Conservation (phyloP, 2,329 filamentous ascomycete species). For the Pseudogymnoascus sp. region DNA sequence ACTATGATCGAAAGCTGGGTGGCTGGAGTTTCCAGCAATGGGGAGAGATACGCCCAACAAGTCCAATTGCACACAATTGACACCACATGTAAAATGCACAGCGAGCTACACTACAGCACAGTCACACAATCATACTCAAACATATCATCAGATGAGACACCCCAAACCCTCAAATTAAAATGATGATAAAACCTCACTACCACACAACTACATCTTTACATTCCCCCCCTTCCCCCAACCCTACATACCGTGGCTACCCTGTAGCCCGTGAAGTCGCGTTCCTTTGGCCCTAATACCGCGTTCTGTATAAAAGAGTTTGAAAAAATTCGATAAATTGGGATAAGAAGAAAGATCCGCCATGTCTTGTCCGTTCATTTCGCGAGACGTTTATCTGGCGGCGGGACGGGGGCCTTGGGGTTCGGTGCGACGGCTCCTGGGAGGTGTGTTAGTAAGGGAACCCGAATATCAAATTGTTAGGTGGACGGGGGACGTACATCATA, state of each 20-base stretch:
- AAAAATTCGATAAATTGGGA: not conserved
- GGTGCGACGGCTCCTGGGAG: not conserved
- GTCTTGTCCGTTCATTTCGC: not conserved
- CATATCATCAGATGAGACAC: not conserved
- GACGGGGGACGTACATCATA: constrained; percentile 59
- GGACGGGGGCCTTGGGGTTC: not conserved
- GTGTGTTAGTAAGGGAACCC: not conserved
- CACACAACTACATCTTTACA: not conserved
- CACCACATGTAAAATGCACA: not conserved
- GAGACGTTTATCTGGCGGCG: not conserved
- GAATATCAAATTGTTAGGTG: not conserved
- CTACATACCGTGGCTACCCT: not conserved
- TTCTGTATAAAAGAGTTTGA: constrained; percentile 1
- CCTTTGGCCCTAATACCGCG: not conserved
- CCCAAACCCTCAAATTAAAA: not conserved
- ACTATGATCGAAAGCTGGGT: too few relatives aligned
- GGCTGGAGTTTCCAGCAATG: too few relatives aligned
- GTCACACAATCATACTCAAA: not conserved
- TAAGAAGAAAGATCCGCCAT: not conserved
- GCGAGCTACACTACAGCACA: too few relatives aligned
- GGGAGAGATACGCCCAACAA: not conserved
- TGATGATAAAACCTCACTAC: not conserved
- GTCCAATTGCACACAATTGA: not conserved
- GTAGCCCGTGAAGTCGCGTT: not conserved
- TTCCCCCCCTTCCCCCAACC: not conserved